Evolutionary conservation across 1,284 basidiomycete species (phyloP).

Genomic region (Fomitopsis palustris): DNA sequence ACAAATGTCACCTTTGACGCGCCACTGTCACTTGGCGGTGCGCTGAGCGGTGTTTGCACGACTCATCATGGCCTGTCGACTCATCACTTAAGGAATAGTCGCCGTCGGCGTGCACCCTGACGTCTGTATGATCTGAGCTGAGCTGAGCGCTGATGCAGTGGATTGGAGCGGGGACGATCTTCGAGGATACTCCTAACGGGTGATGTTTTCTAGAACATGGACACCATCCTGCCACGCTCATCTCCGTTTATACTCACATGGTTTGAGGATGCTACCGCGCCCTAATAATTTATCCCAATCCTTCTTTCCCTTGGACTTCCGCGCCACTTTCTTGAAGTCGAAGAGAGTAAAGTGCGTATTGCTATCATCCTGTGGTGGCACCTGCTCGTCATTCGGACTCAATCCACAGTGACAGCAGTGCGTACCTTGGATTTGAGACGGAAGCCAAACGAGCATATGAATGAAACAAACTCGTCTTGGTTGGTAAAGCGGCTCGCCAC

Average conservation of each 20-base stretch:
- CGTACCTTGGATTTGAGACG: conserved; percentile 68
- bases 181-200: neutral
- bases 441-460: conserved; percentile 82
- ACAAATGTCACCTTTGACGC: neutral
- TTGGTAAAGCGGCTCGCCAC: conserved; percentile 87
- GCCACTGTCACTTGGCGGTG: neutral
- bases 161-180: neutral
- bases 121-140: neutral
- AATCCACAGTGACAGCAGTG: conserved; percentile 1
- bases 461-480: conserved; percentile 70
- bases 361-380: conserved; percentile 58
- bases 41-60: neutral
- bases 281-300: conserved; percentile 64
- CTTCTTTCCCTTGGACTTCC: conserved; percentile 45
- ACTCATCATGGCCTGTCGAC: neutral
- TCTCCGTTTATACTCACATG: conserved; percentile 96
- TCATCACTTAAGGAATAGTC: neutral
- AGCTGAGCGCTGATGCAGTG: neutral
- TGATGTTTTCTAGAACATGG: neutral
- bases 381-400: neutral
- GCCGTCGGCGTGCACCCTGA: neutral
- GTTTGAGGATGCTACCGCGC: conserved; percentile 71
- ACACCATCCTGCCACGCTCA: conserved; percentile 33
- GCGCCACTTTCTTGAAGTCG: conserved; percentile 71
- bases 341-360: conserved; percentile 91